A percentile compares a stretch with the other conserved stretches of the same genome.
phyloP scores from a whole-genome alignment of 1,284 basidiomycete species.

The Ganoderma multipileum region DNA sequence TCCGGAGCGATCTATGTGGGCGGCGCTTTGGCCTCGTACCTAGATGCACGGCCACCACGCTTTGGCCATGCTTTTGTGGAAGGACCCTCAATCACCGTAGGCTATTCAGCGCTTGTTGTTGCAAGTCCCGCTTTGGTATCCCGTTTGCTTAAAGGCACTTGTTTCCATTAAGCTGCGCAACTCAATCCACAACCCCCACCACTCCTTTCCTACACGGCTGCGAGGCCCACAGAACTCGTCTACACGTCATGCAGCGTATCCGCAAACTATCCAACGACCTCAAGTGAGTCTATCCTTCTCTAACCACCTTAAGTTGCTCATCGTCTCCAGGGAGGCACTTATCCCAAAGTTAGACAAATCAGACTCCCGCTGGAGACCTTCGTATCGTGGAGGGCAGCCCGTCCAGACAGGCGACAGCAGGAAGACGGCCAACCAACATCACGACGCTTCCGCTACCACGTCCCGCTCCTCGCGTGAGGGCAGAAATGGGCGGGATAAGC shows the following conservation, averaged over 20 bases:
- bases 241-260: neutral
- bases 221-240: conserved; percentile 1
- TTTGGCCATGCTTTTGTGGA: neutral
- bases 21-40: neutral
- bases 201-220: neutral
- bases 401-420: neutral
- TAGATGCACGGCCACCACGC: neutral
- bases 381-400: neutral
- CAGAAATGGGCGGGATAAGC: neutral
- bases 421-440: neutral
- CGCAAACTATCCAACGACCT: conserved; percentile 4
- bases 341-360: neutral
- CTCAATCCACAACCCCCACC: neutral
- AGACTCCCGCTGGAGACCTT: neutral
- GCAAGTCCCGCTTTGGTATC: neutral
- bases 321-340: neutral
- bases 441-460: neutral
- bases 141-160: neutral
- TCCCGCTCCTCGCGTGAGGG: neutral
- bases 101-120: neutral
- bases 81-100: neutral
- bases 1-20: neutral
- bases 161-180: neutral
- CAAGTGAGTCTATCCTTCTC: neutral
- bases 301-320: neutral